A percentile compares a stretch with the other conserved stretches of the same genome.
phyloP scores from a whole-genome alignment of 2,329 filamentous ascomycete species.

The Paracorniculantispora psalliotae region DNA sequence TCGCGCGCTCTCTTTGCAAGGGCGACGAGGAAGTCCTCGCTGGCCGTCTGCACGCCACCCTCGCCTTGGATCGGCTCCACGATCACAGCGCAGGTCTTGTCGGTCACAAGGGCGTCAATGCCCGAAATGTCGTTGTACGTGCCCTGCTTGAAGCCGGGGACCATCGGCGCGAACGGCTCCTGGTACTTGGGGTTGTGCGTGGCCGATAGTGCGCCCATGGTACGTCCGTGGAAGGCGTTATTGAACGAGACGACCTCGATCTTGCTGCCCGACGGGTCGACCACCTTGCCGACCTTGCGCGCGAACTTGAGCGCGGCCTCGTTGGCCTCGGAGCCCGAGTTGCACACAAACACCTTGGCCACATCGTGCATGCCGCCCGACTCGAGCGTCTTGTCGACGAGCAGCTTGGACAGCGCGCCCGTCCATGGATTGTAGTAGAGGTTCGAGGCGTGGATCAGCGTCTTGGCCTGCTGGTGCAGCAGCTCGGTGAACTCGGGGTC shows the following conservation, averaged over 20 bases:
- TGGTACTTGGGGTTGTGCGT: slow-evolving; percentile 99
- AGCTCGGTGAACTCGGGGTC: slow-evolving; percentile 73
- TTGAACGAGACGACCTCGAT: slow-evolving; percentile 85
- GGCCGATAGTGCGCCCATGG: slow-evolving; percentile 91
- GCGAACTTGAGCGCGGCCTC: slow-evolving; percentile 97
- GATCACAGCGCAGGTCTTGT: slow-evolving; percentile 87
- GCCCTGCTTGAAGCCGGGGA: slow-evolving; percentile 86
- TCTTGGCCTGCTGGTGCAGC: slow-evolving; percentile 72
- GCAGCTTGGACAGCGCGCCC: slow-evolving; percentile 76
- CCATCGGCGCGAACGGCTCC: slow-evolving; percentile 88
- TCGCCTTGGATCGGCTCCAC: slow-evolving; percentile 97
- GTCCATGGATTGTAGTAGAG: slow-evolving; percentile 98
- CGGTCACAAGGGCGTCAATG: slow-evolving; percentile 70
- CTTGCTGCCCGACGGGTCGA: slow-evolving; percentile 68
- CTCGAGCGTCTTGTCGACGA: slow-evolving; percentile 75
- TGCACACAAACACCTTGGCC: slow-evolving; percentile 82
- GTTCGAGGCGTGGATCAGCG: slow-evolving; percentile 87
- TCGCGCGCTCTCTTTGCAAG: slow-evolving; percentile 80
- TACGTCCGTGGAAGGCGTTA: slow-evolving; percentile 91
- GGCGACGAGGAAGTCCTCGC: slow-evolving; percentile 74
- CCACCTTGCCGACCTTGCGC: slow-evolving; percentile 77
- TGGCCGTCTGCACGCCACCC: slow-evolving; percentile 82
- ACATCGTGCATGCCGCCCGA: slow-evolving; percentile 80
- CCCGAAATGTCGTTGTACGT: slow-evolving; percentile 75
- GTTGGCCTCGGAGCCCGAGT: slow-evolving; percentile 95